Percentiles rank a stretch among this genome's conserved stretches.
Evolutionary conservation across 2,329 filamentous ascomycete genomes (phyloP).

Genomic region (Xylariaceae sp.): DNA sequence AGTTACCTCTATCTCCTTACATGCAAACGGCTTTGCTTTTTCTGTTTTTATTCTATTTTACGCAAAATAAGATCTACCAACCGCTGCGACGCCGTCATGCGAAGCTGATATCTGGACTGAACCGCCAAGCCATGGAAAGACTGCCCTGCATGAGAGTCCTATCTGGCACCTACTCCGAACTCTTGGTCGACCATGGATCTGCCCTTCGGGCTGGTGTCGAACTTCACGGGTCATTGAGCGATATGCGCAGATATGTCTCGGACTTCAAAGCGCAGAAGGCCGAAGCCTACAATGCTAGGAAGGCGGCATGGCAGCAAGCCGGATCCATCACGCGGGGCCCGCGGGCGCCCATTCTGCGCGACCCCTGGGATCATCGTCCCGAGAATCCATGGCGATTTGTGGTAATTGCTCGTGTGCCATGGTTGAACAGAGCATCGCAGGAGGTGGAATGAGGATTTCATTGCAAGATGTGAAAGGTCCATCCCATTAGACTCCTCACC

Average conservation of each 20-base stretch:
- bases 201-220: constrained; percentile 1
- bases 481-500: neutral
- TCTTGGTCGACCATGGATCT: constrained; percentile 4
- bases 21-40: constrained; percentile 3
- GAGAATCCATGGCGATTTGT: neutral
- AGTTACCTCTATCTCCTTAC: constrained; percentile 4
- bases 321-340: neutral
- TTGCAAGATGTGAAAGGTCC: constrained; percentile 1
- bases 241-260: constrained; percentile 1
- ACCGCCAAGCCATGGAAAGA: neutral
- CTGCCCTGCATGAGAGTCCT: constrained; percentile 3
- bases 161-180: constrained; percentile 2
- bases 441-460: constrained; percentile 1
- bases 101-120: neutral
- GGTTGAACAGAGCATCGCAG: neutral
- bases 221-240: constrained; percentile 2
- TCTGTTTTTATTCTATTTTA: constrained; percentile 1
- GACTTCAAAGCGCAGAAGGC: neutral
- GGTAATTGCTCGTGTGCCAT: constrained; percentile 2
- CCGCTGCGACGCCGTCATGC: constrained; percentile 1
- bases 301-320: neutral
- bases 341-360: neutral
- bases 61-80: neutral
- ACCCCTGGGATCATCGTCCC: neutral
- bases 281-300: constrained; percentile 1